Base-by-base conservation (phyloP, 345 rosid species). In the Bruguiera parviflora region DNA sequence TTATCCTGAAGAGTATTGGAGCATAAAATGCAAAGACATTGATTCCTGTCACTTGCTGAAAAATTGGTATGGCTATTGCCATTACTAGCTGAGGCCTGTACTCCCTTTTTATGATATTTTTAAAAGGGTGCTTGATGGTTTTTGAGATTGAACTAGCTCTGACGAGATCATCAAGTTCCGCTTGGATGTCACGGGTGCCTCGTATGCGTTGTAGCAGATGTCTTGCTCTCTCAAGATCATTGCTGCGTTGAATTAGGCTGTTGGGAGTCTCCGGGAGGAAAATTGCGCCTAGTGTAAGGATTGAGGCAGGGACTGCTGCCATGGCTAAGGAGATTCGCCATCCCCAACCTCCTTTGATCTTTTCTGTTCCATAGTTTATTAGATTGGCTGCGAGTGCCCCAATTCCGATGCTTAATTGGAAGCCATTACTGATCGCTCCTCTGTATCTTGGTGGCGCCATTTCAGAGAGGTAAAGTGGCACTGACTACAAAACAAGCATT, bases 201-300 rank as follows among this genome's bases (percentile, higher is more conserved):
- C 85, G 75, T 16, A 81, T 59, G 13, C 53, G 66, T 59, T 69
- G 79, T 10, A 82, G 81, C 69, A 73, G 61, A 18, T 9, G 46
- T 51, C 60, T 68, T n/a, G 76, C 84, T 57, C 64, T 66, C 19
- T 63, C 69, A 1, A 57, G 77, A 37, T 73, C 70, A 20, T 63
- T 31, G 22, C 25, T 64, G 58, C 67, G 78, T 31, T 81, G 82
- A 22, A 84, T 76, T n/a, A 84, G 67, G 69, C 82, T 77, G 77
- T 75, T 80, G n/a, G 85, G 85, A 8, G 84, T 79, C 32, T 82
- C 82, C 2, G 84, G 88, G 18, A 84, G 82, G 77, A 82, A 80
- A 43, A 78, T 6, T 4, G 79, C 71, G 0, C 85, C 88, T 0
- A 78, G 11, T 6, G 76, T 68, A 35, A 80, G 75, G 29, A 75